A percentile compares a stretch with the other conserved stretches of the same genome.
Evolutionary conservation across 116 monocot species (phyloP).

Genomic region (Papilionanthe hybrid): DNA sequence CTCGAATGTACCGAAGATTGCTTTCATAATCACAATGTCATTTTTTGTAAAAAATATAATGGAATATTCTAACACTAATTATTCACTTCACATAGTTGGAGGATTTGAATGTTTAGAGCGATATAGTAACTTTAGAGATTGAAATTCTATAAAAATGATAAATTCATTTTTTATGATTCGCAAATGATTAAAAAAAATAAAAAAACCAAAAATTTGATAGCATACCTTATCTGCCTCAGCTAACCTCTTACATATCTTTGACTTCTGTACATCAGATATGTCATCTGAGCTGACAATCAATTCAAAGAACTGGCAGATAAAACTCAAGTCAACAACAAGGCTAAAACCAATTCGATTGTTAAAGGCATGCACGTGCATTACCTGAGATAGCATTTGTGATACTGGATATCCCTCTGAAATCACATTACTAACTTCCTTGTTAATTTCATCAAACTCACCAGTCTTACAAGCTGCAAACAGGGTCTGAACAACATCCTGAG

Average conservation of each 20-base stretch:
- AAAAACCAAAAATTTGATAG: neutral
- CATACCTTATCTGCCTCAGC: conserved; percentile 89
- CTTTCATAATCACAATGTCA: neutral
- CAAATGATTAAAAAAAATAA: neutral
- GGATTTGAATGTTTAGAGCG: neutral
- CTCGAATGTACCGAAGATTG: neutral
- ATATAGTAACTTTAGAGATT: neutral
- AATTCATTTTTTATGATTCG: neutral
- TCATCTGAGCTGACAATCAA: conserved; percentile 58
- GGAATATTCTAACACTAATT: neutral
- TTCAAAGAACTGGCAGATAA: conserved; percentile 61
- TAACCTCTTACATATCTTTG: conserved; percentile 72
- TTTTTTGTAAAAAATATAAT: too few species aligned
- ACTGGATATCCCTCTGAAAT: conserved; percentile 96
- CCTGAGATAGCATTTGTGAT: conserved; percentile 83
- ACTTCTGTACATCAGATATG: conserved; percentile 84
- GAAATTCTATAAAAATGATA: neutral
- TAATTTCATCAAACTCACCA: conserved; percentile 75
- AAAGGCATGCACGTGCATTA: neutral
- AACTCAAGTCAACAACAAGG: conserved; percentile 7
- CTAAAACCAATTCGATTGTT: neutral
- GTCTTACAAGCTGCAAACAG: conserved; percentile 67
- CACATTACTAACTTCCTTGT: conserved; percentile 73
- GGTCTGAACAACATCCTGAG: conserved; percentile 55
- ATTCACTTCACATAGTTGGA: neutral